Conservation (phyloP, 768 basidiomycete genomes). For the Tubosaeta sp. region DNA sequence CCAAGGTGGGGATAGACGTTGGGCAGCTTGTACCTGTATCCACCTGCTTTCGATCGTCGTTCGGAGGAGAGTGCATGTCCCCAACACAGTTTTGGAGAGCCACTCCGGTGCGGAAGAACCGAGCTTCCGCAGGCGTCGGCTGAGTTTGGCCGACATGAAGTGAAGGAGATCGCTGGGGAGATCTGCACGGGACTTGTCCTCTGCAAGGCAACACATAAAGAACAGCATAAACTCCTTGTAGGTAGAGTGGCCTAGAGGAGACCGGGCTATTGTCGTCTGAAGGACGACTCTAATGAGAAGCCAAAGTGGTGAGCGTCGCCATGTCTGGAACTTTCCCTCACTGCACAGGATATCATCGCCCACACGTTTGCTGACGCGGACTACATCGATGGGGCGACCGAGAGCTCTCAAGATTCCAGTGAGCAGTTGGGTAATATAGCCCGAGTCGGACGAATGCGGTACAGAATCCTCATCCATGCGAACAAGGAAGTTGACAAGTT, state of each 20-base stretch:
- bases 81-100: background rate
- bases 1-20: constrained; percentile 27
- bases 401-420: constrained; percentile 40
- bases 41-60: constrained; percentile 32
- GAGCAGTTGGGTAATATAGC: constrained; percentile 44
- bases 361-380: background rate
- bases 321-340: constrained; percentile 14
- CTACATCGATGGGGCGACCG: constrained; percentile 10
- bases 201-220: constrained; percentile 29
- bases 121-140: background rate
- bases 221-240: constrained; percentile 53
- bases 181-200: constrained; percentile 10
- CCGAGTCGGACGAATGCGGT: constrained; percentile 28
- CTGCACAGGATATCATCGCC: constrained; percentile 5
- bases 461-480: constrained; percentile 31
- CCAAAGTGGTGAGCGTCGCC: constrained; percentile 37
- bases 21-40: constrained; percentile 25
- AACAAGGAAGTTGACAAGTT: constrained; percentile 37
- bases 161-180: constrained; percentile 26
- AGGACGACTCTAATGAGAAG: constrained; percentile 18
- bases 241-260: constrained; percentile 2
- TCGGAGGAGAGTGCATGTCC: constrained; percentile 24
- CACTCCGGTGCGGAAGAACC: background rate
- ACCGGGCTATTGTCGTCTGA: constrained; percentile 27
- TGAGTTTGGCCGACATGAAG: background rate